A percentile compares a stretch with the other conserved stretches of the same genome.
These are phyloP conservation scores for Exobasidium rhododendri DNA, from an alignment of 1,284 basidiomycete species.

Conservation along the genomic window DNA sequence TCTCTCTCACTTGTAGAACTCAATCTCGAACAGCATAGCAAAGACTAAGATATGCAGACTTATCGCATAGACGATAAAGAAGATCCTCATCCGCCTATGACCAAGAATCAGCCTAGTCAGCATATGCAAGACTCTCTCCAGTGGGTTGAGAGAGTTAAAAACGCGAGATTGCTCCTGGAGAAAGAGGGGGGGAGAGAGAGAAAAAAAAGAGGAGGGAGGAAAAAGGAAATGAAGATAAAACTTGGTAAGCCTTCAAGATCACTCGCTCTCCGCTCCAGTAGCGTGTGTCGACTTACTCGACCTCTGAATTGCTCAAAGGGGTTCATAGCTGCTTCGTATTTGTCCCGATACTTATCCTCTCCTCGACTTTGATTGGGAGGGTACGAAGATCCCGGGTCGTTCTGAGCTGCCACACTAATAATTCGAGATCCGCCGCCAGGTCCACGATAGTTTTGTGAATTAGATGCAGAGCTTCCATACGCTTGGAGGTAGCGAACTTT, in stretches of 20 bases:
- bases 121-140: slow-evolving; percentile 81
- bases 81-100: slow-evolving; percentile 66
- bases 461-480: slow-evolving; percentile 16
- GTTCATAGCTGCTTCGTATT: slow-evolving; percentile 94
- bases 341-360: slow-evolving; percentile 73
- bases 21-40: slow-evolving; percentile 60
- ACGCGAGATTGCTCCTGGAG: slow-evolving; percentile 83
- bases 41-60: slow-evolving; percentile 74
- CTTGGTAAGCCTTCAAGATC: too few species aligned
- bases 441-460: slow-evolving; percentile 61
- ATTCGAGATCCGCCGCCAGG: not conserved
- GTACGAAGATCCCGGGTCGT: slow-evolving; percentile 67
- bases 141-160: slow-evolving; percentile 82
- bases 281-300: slow-evolving; percentile 69
- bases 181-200: too few species aligned
- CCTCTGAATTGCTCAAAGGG: slow-evolving; percentile 96
- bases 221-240: slow-evolving; percentile 11
- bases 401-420: slow-evolving; percentile 80
- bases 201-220: not conserved
- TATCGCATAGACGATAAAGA: slow-evolving; percentile 77
- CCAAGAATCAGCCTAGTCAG: slow-evolving; percentile 81
- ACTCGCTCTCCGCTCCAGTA: too few species aligned
- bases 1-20: slow-evolving; percentile 9
- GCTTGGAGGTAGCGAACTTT: slow-evolving; percentile 49
- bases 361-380: slow-evolving; percentile 34